Percentiles rank a stretch among this genome's conserved stretches.
phyloP scores from a whole-genome alignment of 345 rosid genomes.

The Turnera subulata region DNA sequence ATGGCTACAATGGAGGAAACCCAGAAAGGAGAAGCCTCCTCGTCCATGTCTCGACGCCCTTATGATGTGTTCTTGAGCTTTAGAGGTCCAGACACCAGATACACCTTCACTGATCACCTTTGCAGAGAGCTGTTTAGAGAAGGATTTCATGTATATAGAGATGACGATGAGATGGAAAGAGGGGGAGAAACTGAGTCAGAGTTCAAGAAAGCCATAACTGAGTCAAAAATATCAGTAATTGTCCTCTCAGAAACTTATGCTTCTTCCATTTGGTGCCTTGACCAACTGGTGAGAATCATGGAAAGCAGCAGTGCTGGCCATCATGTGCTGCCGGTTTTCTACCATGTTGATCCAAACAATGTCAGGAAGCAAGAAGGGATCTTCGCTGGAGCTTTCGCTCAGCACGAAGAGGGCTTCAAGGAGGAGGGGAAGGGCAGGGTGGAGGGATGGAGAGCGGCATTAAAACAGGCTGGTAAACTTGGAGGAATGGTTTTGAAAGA shows the following conservation, averaged over 20 bases:
- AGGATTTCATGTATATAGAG: neutral
- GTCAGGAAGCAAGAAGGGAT: neutral
- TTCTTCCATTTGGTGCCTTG: neutral
- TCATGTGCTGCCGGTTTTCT: constrained; percentile 5
- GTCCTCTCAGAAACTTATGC: neutral
- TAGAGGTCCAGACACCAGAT: neutral
- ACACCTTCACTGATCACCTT: neutral
- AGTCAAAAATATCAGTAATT: constrained; percentile 1
- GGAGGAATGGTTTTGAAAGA: neutral
- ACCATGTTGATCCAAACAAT: constrained; percentile 1
- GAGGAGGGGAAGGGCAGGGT: neutral
- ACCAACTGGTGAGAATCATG: neutral
- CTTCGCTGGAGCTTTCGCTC: neutral
- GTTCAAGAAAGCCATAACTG: neutral
- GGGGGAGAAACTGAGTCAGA: neutral
- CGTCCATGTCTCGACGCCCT: neutral
- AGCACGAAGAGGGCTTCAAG: neutral
- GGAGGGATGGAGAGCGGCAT: neutral
- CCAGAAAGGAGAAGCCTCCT: neutral
- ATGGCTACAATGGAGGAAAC: no score
- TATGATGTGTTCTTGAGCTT: neutral
- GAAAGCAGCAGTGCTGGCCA: neutral
- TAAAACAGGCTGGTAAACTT: neutral
- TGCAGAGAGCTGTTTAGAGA: neutral
- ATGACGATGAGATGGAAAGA: neutral